Conservation (phyloP, 495 filamentous ascomycete species). For the Penicillium canariense region DNA sequence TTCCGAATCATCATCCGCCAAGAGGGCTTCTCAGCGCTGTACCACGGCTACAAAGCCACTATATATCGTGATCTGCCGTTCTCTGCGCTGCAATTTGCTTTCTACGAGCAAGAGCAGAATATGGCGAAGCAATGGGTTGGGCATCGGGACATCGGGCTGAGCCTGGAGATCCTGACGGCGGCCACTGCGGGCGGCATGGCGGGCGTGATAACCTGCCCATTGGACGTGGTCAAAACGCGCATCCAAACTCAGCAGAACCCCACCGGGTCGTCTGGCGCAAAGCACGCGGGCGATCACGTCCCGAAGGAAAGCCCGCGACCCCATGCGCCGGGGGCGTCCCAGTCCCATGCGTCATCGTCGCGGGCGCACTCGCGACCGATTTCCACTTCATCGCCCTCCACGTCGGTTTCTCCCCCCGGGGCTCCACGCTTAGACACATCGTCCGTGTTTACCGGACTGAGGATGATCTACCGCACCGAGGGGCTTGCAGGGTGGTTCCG, state of each 20-base stretch:
- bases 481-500: slow-evolving; percentile 89
- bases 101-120: slow-evolving; percentile 90
- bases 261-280: slow-evolving; percentile 18
- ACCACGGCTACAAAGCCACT: slow-evolving; percentile 91
- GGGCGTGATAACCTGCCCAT: slow-evolving; percentile 88
- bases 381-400: slow-evolving; percentile 81
- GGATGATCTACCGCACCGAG: slow-evolving; percentile 83
- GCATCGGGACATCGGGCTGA: slow-evolving; percentile 75
- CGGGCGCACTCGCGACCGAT: slow-evolving; percentile 57
- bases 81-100: slow-evolving; percentile 93
- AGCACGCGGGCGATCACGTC: slow-evolving; percentile 26
- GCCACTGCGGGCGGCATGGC: slow-evolving; percentile 92
- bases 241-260: slow-evolving; percentile 89
- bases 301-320: slow-evolving; percentile 40
- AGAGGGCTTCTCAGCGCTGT: slow-evolving; percentile 82
- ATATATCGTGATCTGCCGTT: slow-evolving; percentile 94
- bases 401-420: slow-evolving; percentile 69
- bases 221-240: slow-evolving; percentile 96
- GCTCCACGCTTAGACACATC: slow-evolving; percentile 79
- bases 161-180: slow-evolving; percentile 83
- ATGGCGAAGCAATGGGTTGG: slow-evolving; percentile 73
- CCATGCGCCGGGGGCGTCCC: slow-evolving; percentile 23
- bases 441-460: slow-evolving; percentile 80
- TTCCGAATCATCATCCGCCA: slow-evolving; percentile 74
- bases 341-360: slow-evolving; percentile 30